Evolutionary conservation across 768 basidiomycete species (phyloP), one percentile per base, ranked within the genome.

Genomic region (Auriscalpium microsporum): DNA sequence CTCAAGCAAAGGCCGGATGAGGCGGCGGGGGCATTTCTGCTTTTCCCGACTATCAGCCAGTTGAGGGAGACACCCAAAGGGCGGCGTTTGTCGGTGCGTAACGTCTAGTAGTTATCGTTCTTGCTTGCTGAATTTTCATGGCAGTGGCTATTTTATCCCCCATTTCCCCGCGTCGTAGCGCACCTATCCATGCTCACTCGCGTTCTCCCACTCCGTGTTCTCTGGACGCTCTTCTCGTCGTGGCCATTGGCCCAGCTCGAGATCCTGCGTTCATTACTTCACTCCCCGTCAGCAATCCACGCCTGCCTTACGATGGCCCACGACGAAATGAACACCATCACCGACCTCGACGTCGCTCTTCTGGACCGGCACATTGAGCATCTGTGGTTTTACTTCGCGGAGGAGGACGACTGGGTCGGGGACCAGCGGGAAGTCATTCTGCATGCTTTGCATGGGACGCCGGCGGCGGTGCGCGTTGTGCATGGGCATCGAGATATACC

Each of bases 41-140:
- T 94, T 8, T 88, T 86, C 67, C 90, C 89, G 0, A 81, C 87
- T 0, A 71, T 90, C 36, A 76, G 77, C 2, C 70, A 83, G 63
- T 84, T 94, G 28, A 77, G 72, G 3, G 62, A 70, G 13, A 84
- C 85, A 0, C 86, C 85, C 3, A 87, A 86, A 60, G 89, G 86
- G 2, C 72, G 69, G 38, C 68, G 58, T 17, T 67, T 90, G 23
- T 79, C 77, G 48, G 85, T 87, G 61, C 63, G 83, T 73, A 14
- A 17, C 44, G 28, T 28, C 28, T 28, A 28, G 28, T 28, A 28
- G 28, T 28, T 28, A 1, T 28, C 28, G 7, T 5, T 28, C 28
- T 4, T 28, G 28, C 28, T 28, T 28, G 28, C 28, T 28, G 28
- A 28, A 28, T 28, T 28, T 28, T 4, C 28, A 28, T 28, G 17